phyloP scores from a whole-genome alignment of 2,329 filamentous ascomycete species.

The Colletotrichum sp. region DNA sequence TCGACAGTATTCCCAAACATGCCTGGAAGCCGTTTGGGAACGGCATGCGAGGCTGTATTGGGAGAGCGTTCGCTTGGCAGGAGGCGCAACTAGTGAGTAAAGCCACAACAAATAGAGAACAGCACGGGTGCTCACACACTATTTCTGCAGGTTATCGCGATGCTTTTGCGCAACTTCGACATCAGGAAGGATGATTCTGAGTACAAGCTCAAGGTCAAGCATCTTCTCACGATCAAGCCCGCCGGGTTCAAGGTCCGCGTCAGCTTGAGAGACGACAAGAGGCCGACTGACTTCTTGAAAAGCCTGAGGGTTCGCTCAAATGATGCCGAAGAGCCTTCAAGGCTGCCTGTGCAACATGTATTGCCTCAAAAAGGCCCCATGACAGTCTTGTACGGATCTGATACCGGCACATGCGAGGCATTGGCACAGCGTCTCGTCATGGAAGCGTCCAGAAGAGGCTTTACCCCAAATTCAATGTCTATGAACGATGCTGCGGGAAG shows the following conservation, averaged over 20 bases:
- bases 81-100: conserved; percentile 45
- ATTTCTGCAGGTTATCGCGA: conserved; percentile 34
- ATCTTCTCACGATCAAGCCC: conserved; percentile 64
- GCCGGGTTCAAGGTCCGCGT: conserved; percentile 37
- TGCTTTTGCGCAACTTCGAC: conserved; percentile 71
- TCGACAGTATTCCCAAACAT: conserved; percentile 31
- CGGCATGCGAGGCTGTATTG: conserved; percentile 56
- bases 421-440: conserved; percentile 65
- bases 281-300: not conserved
- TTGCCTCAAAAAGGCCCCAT: conserved; percentile 38
- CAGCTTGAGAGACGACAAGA: conserved; percentile 46
- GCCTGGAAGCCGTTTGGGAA: conserved; percentile 60
- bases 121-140: not conserved
- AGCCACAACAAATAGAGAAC: not conserved
- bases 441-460: conserved; percentile 61
- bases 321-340: not conserved
- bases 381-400: conserved; percentile 70
- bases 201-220: conserved; percentile 57
- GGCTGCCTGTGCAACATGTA: too few relatives aligned
- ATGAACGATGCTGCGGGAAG: conserved; percentile 63
- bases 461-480: conserved; percentile 49
- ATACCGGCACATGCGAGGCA: conserved; percentile 71
- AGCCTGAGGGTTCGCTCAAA: not conserved
- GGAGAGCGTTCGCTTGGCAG: conserved; percentile 58
- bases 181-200: conserved; percentile 64